phyloP scores from a whole-genome alignment of 441 rosid genomes.

The Erodium texanum region DNA sequence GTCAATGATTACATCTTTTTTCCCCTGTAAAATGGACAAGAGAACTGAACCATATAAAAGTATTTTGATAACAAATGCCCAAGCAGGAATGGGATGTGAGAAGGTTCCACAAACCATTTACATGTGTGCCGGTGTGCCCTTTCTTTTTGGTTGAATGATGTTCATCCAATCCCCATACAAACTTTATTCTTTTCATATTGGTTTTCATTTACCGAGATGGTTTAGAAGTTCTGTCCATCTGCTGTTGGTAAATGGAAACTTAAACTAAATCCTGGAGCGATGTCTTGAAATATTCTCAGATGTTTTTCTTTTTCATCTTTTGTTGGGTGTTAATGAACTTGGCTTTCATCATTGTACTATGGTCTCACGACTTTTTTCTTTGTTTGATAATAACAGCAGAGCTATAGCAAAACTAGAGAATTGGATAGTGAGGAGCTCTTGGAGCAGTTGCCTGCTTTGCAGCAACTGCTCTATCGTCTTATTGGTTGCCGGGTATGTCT shows the following conservation, averaged over 20 bases:
- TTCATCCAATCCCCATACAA: too few relatives aligned
- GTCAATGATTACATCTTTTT: neutral
- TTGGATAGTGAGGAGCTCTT: conserved; percentile 72
- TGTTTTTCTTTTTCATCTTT: neutral
- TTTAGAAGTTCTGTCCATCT: too few relatives aligned
- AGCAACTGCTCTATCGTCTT: conserved; percentile 81
- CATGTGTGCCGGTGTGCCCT: too few relatives aligned
- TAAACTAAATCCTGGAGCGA: too few relatives aligned
- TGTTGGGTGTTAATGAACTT: neutral
- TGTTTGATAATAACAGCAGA: conserved; percentile 37
- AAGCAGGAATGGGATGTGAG: too few relatives aligned
- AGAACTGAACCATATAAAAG: neutral
- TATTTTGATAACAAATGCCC: neutral
- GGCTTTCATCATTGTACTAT: neutral
- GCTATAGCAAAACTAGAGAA: conserved; percentile 81
- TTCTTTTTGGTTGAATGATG: too few relatives aligned
- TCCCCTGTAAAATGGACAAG: neutral
- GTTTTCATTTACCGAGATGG: too few relatives aligned
- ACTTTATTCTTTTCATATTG: too few relatives aligned
- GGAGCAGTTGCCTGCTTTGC: conserved; percentile 85
- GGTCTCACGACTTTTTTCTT: conserved; percentile 6
- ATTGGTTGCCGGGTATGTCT: conserved; percentile 66
- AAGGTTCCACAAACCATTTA: too few relatives aligned
- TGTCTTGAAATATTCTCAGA: too few relatives aligned
- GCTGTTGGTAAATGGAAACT: too few relatives aligned